Conservation (phyloP, 2,329 filamentous ascomycete species). For the Herpotrichia juniperi region DNA sequence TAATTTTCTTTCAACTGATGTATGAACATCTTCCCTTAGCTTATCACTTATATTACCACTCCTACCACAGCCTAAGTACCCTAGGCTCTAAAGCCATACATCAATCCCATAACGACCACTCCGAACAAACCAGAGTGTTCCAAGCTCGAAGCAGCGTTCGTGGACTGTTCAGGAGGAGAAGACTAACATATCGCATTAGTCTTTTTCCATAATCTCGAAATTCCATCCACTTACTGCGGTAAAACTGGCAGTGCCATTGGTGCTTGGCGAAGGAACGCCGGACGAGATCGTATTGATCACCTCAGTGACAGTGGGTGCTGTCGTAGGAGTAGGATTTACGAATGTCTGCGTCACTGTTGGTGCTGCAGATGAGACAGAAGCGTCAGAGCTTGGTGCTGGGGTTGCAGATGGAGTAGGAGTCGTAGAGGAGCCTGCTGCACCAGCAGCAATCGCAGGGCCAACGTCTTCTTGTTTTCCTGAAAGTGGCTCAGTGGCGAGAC, state of each 20-base stretch:
- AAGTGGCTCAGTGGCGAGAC: slow-evolving; percentile 22
- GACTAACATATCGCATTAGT: slow-evolving; percentile 10
- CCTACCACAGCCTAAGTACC: neutral
- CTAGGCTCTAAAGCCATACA: slow-evolving; percentile 16
- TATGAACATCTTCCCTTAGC: too few relatives aligned
- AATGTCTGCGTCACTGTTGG: neutral
- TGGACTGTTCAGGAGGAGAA: slow-evolving; percentile 18
- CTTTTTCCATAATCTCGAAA: neutral
- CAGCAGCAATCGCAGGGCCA: slow-evolving; percentile 9
- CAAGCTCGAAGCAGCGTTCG: slow-evolving; percentile 20
- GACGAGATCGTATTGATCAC: neutral
- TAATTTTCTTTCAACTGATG: too few relatives aligned
- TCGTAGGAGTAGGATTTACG: neutral
- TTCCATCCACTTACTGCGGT: slow-evolving; percentile 18
- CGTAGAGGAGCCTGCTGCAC: slow-evolving; percentile 14
- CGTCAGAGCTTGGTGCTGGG: neutral
- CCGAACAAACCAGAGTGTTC: slow-evolving; percentile 18
- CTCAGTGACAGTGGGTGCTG: neutral
- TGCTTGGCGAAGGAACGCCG: neutral
- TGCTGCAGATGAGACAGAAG: neutral
- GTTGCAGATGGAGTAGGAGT: slow-evolving; percentile 1
- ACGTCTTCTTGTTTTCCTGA: slow-evolving; percentile 27
- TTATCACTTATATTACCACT: too few relatives aligned
- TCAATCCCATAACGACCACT: slow-evolving; percentile 19
- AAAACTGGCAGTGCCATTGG: slow-evolving; percentile 19